These are phyloP conservation scores for Allantophomopsis lycopodina DNA, from an alignment of 2,329 filamentous ascomycete genomes.

Conservation along the genomic window DNA sequence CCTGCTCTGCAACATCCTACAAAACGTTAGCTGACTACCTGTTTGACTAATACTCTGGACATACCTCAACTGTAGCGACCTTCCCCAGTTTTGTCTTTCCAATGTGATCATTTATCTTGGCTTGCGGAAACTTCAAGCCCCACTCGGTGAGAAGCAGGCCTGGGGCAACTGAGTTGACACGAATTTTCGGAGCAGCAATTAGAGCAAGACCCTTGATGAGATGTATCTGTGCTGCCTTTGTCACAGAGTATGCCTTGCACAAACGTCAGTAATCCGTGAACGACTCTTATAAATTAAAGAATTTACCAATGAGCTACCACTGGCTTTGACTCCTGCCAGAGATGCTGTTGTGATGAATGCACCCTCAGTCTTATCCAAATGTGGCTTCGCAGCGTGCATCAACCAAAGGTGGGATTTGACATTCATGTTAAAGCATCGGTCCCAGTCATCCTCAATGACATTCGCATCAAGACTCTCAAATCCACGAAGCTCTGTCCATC, in stretches of 20 bases:
- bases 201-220: conserved; percentile 38
- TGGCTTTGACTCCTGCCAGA: conserved; percentile 48
- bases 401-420: conserved; percentile 49
- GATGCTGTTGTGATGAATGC: conserved; percentile 51
- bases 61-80: conserved; percentile 36
- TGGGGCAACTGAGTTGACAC: conserved; percentile 45
- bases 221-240: conserved; percentile 60
- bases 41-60: conserved; percentile 1
- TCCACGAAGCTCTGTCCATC: conserved; percentile 33
- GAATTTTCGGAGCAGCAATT: conserved; percentile 36
- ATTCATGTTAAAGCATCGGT: conserved; percentile 43
- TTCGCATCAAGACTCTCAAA: conserved; percentile 35
- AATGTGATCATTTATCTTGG: conserved; percentile 37
- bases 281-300: neutral
- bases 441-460: conserved; percentile 43
- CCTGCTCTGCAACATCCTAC: conserved; percentile 38
- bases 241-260: conserved; percentile 55
- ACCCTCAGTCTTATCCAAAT: conserved; percentile 42
- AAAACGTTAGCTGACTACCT: conserved; percentile 2
- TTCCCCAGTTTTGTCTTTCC: conserved; percentile 46
- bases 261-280: neutral
- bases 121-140: conserved; percentile 43
- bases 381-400: conserved; percentile 35
- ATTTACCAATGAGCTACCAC: conserved; percentile 42
- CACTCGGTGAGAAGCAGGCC: conserved; percentile 46